Conservation (phyloP, 768 basidiomycete species). For the Podaxis rugospora region DNA sequence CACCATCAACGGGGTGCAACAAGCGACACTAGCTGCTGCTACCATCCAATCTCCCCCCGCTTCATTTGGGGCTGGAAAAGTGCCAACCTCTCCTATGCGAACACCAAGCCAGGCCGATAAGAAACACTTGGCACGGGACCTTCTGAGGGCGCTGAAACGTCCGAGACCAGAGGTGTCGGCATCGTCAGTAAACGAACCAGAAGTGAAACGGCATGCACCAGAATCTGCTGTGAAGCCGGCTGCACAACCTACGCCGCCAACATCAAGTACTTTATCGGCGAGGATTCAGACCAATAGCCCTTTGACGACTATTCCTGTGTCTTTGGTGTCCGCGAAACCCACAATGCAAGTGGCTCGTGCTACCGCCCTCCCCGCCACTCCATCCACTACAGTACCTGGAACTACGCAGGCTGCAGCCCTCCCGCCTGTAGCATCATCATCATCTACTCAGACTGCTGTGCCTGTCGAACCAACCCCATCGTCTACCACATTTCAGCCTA, state of each 20-base stretch:
- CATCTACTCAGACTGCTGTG: no score
- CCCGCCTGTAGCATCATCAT: no score
- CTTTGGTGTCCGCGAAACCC: not conserved
- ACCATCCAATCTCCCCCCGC: not conserved
- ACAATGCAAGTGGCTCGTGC: not conserved
- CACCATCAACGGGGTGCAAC: not conserved
- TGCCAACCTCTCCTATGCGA: slow-evolving; percentile 11
- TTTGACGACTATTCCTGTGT: not conserved
- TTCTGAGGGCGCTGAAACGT: slow-evolving; percentile 50
- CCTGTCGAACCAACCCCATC: not conserved
- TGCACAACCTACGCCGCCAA: not conserved
- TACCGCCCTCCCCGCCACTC: no score
- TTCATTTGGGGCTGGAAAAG: not conserved
- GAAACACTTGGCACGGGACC: slow-evolving; percentile 49
- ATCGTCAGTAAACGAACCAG: slow-evolving; percentile 6
- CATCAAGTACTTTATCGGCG: not conserved
- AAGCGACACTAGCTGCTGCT: not conserved
- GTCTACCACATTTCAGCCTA: not conserved
- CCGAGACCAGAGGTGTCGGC: slow-evolving; percentile 16
- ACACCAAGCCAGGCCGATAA: slow-evolving; percentile 43
- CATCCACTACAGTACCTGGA: not conserved
- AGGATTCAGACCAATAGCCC: not conserved
- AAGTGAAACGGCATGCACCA: slow-evolving; percentile 20
- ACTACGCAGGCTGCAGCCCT: not conserved
- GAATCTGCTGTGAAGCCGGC: not conserved